Evolutionary conservation across 176 grass and related monocot genomes (phyloP).

Genomic region (Bolboschoenus planiculmis): DNA sequence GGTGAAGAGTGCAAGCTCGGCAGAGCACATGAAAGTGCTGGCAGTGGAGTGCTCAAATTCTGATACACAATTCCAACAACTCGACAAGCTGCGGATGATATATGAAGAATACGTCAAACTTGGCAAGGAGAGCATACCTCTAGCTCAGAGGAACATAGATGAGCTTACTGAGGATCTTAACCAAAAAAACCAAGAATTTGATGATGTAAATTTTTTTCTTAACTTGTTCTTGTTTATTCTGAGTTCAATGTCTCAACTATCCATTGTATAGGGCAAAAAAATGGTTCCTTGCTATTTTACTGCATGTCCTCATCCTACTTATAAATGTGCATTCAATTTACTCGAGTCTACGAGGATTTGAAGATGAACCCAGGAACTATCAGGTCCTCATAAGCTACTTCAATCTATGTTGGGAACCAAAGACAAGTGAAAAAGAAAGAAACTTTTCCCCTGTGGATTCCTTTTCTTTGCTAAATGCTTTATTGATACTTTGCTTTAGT

Average conservation of each 20-base stretch:
- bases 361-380: neutral
- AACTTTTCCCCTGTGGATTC: neutral
- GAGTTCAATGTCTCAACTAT: neutral
- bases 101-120: slow-evolving; percentile 83
- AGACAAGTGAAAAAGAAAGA: neutral
- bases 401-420: neutral
- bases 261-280: neutral
- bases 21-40: slow-evolving; percentile 52
- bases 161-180: slow-evolving; percentile 51
- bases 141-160: slow-evolving; percentile 73
- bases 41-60: slow-evolving; percentile 51
- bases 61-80: slow-evolving; percentile 65
- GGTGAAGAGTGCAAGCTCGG: slow-evolving; percentile 50
- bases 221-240: neutral
- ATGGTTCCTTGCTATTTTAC: neutral
- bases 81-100: slow-evolving; percentile 56
- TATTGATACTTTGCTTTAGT: neutral
- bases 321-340: neutral
- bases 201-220: slow-evolving; percentile 52
- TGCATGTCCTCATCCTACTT: neutral
- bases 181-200: slow-evolving; percentile 59
- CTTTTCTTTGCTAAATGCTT: neutral
- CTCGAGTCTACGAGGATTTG: neutral
- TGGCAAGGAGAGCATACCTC: slow-evolving; percentile 57
- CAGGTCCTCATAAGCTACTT: neutral